A percentile compares a stretch with the other conserved stretches of the same genome.
Conservation (phyloP, 2,329 filamentous ascomycete genomes). For the Coniella vitis region DNA sequence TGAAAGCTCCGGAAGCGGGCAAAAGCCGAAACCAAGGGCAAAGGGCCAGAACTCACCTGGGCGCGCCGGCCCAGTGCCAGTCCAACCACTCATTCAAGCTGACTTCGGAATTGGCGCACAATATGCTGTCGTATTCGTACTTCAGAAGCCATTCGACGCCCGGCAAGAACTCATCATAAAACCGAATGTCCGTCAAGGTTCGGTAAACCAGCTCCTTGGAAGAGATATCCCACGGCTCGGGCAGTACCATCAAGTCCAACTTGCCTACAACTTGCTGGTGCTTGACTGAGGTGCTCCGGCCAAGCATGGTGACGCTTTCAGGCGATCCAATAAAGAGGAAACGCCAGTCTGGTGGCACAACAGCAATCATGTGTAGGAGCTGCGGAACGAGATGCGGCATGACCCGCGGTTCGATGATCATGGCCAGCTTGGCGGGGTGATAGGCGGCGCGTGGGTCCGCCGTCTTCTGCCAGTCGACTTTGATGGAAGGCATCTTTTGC, state of each 20-base stretch:
- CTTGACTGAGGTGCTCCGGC: conserved; percentile 33
- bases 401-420: conserved; percentile 47
- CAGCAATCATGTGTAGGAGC: conserved; percentile 49
- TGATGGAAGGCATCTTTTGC: conserved; percentile 32
- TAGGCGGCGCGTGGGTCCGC: conserved; percentile 29
- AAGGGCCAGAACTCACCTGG: conserved; percentile 26
- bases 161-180: conserved; percentile 42
- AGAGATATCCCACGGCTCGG: conserved; percentile 42
- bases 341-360: conserved; percentile 50
- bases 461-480: conserved; percentile 31
- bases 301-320: conserved; percentile 38
- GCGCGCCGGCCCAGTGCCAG: conserved; percentile 48
- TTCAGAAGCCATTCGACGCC: conserved; percentile 48
- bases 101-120: conserved; percentile 44
- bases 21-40: background rate
- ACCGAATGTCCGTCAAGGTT: conserved; percentile 45
- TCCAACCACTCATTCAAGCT: conserved; percentile 43
- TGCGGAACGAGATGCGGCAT: conserved; percentile 44
- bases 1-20: background rate
- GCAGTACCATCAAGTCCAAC: conserved; percentile 45
- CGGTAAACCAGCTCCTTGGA: conserved; percentile 46
- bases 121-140: conserved; percentile 49
- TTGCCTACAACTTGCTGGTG: conserved; percentile 37
- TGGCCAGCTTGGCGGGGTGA: conserved; percentile 46
- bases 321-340: conserved; percentile 49